phyloP scores from a whole-genome alignment of 306 rosid genomes.

The Albizia julibrissin region DNA sequence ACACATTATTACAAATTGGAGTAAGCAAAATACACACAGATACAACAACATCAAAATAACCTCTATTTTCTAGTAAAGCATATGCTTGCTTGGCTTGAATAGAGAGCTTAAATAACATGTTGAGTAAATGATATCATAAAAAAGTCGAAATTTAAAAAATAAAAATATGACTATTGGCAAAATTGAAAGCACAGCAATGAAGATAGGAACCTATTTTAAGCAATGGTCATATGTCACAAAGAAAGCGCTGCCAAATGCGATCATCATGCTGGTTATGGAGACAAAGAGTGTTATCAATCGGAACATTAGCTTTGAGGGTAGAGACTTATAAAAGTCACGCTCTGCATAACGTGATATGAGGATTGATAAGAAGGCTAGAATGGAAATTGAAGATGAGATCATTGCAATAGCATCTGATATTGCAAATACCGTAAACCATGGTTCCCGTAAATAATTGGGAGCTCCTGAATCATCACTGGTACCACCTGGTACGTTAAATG shows the following conservation, averaged over 20 bases:
- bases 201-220: constrained; percentile 29
- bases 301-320: not conserved
- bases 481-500: not conserved
- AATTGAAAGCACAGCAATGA: constrained; percentile 6
- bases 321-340: not conserved
- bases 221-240: not conserved
- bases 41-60: not conserved
- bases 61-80: not conserved
- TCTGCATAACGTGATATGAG: not conserved
- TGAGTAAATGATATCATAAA: constrained; percentile 37
- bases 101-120: constrained; percentile 19
- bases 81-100: constrained; percentile 27
- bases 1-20: not conserved
- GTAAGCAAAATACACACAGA: not conserved
- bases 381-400: not conserved
- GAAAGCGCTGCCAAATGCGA: not conserved
- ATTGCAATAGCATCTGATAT: no score
- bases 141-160: constrained; percentile 22
- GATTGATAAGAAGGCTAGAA: not conserved
- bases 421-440: not conserved
- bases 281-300: not conserved
- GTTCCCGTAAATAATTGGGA: not conserved
- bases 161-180: constrained; percentile 31
- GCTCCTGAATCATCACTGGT: not conserved
- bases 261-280: not conserved